phyloP scores from a whole-genome alignment of 257 asterid species.

The Nicotiana noctiflora region DNA sequence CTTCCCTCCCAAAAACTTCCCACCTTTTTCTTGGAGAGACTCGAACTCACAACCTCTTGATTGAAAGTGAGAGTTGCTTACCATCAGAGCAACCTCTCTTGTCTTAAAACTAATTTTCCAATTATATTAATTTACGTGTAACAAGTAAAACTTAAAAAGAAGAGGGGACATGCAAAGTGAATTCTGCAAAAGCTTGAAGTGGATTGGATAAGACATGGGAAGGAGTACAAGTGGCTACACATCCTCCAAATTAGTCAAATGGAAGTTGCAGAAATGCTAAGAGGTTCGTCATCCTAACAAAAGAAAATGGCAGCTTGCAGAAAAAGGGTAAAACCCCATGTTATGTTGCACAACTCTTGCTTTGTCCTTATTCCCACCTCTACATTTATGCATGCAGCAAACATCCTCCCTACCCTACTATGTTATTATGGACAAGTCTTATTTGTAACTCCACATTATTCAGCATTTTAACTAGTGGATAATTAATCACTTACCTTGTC shows the following conservation, averaged over 20 bases:
- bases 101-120: too few species aligned
- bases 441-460: too few species aligned
- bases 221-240: neutral
- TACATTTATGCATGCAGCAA: neutral
- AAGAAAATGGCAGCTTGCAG: constrained; percentile 28
- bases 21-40: too few species aligned
- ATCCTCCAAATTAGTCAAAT: neutral
- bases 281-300: constrained; percentile 23
- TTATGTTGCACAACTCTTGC: neutral
- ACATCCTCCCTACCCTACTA: neutral
- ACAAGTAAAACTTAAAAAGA: neutral
- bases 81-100: too few species aligned
- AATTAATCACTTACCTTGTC: too few species aligned
- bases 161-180: neutral
- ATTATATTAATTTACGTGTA: too few species aligned
- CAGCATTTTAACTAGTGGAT: too few species aligned
- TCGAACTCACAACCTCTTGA: too few species aligned
- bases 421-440: neutral
- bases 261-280: neutral
- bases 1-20: too few species aligned
- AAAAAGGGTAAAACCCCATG: neutral
- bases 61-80: too few species aligned
- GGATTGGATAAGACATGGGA: neutral
- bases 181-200: neutral
- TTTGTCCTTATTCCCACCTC: neutral